Conservation (phyloP, 2,329 filamentous ascomycete genomes). For the Whalleya microplaca region DNA sequence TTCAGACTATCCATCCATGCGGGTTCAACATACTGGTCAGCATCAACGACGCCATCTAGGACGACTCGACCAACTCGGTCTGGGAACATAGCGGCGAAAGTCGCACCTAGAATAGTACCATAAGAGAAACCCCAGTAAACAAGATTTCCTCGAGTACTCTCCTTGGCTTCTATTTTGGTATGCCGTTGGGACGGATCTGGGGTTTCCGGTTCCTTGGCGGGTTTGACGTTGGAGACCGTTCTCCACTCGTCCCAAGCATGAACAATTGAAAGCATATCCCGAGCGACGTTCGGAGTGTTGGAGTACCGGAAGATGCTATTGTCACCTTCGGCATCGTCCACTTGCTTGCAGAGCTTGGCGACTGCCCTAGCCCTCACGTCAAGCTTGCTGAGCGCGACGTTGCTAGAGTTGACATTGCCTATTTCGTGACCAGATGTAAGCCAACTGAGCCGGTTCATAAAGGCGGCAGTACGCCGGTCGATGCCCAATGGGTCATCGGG, state of each 20-base stretch:
- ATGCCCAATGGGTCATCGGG: constrained; percentile 25
- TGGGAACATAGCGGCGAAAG: constrained; percentile 47
- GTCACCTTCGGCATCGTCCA: constrained; percentile 34
- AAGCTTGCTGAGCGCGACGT: constrained; percentile 35
- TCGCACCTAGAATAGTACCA: constrained; percentile 43
- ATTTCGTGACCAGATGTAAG: constrained; percentile 32
- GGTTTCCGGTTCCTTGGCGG: constrained; percentile 12
- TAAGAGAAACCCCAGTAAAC: constrained; percentile 48
- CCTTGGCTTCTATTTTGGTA: constrained; percentile 10
- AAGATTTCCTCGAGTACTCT: constrained; percentile 35
- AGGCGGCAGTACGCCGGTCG: constrained; percentile 33
- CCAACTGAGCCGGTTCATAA: constrained; percentile 42
- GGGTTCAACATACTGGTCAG: constrained; percentile 47
- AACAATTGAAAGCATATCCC: constrained; percentile 47
- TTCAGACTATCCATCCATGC: constrained; percentile 44
- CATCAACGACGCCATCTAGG: constrained; percentile 41
- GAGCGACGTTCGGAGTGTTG: constrained; percentile 41
- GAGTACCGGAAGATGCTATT: constrained; percentile 40
- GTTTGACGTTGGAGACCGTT: constrained; percentile 12
- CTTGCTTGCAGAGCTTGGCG: constrained; percentile 38
- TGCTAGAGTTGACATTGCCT: constrained; percentile 42
- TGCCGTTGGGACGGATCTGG: constrained; percentile 8
- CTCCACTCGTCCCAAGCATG: constrained; percentile 44
- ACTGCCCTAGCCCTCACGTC: constrained; percentile 35
- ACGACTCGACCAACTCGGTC: constrained; percentile 48